Conservation (phyloP, 257 asterid species). For the Nicotiana otophora region DNA sequence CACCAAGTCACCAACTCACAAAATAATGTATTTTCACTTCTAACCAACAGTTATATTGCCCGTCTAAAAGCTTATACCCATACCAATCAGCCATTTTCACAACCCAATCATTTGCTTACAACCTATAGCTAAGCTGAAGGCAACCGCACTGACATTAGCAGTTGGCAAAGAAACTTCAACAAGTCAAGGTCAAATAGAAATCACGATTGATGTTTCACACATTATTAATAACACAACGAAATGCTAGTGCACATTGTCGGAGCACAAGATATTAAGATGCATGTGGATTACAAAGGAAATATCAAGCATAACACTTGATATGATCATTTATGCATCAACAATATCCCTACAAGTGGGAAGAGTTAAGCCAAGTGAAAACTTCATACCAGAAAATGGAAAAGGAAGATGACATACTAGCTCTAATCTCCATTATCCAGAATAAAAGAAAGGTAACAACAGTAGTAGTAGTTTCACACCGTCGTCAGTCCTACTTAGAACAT, state of each 20-base stretch:
- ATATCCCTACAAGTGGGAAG: constrained; percentile 1
- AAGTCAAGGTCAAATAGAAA: neutral
- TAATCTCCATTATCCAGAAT: constrained; percentile 4
- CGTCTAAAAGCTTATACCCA: neutral
- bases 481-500: constrained; percentile 6
- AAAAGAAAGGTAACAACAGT: neutral
- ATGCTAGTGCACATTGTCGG: neutral
- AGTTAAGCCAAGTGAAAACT: neutral
- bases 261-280: neutral
- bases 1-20: neutral
- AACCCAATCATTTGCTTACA: neutral
- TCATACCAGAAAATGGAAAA: neutral
- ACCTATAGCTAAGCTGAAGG: neutral
- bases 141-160: neutral
- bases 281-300: neutral
- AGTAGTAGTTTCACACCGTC: neutral
- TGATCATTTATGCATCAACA: neutral
- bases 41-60: neutral
- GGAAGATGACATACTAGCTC: neutral
- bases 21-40: neutral
- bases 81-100: neutral
- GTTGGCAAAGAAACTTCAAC: neutral
- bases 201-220: neutral
- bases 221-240: neutral
- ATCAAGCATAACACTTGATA: neutral